Evolutionary conservation across 2,329 filamentous ascomycete species (phyloP).

Genomic region (Pochonia chlamydosporia): DNA sequence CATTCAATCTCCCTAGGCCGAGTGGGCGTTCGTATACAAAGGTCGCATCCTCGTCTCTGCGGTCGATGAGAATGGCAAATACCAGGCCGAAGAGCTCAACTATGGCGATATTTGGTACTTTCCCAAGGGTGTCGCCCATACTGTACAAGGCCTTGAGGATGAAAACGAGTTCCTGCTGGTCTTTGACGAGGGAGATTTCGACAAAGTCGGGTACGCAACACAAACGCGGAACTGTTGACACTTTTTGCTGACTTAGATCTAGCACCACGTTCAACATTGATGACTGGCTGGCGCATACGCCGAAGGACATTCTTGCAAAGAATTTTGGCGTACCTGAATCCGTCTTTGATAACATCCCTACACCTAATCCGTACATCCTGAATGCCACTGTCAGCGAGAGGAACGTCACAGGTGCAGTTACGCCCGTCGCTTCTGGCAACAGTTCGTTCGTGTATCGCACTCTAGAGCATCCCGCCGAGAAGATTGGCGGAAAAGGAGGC

Average conservation of each 20-base stretch:
- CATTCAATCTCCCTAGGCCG: constrained; percentile 49
- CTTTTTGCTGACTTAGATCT: not conserved
- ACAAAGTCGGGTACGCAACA: constrained; percentile 46
- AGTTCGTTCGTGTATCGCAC: constrained; percentile 58
- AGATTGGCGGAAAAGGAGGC: constrained; percentile 56
- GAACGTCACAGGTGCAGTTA: constrained; percentile 30
- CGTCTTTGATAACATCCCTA: constrained; percentile 53
- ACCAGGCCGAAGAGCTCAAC: constrained; percentile 47
- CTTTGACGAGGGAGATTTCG: constrained; percentile 63
- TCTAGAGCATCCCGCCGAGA: constrained; percentile 47
- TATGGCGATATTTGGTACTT: constrained; percentile 66
- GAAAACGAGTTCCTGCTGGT: constrained; percentile 63
- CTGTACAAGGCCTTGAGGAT: constrained; percentile 58
- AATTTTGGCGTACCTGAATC: constrained; percentile 60
- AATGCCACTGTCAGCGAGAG: constrained; percentile 46
- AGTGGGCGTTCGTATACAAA: constrained; percentile 59
- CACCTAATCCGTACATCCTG: constrained; percentile 55
- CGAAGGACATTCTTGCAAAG: constrained; percentile 56
- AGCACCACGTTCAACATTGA: constrained; percentile 67
- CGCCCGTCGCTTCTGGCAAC: constrained; percentile 46
- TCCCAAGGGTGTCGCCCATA: constrained; percentile 59
- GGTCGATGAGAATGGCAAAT: constrained; percentile 55
- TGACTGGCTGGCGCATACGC: constrained; percentile 65
- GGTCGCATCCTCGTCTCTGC: constrained; percentile 54
- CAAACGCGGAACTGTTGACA: not conserved